These are phyloP conservation scores for Trichomonas vaginalis DNA, from an alignment of 208 protist genomes.

Conservation along the genomic window DNA sequence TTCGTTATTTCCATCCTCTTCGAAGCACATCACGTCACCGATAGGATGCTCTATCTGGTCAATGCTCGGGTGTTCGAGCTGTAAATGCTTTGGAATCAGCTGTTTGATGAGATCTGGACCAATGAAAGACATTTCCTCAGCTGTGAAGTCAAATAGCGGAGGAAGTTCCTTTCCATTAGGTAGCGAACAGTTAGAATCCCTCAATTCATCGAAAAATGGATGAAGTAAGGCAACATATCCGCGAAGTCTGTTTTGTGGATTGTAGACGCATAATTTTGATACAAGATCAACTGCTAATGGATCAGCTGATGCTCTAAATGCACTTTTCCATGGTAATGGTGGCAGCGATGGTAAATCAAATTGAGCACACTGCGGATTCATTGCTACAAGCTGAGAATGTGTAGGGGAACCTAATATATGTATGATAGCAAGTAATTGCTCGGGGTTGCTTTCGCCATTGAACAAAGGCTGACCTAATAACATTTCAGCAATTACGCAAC, in stretches of 20 bases:
- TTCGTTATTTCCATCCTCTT: not conserved
- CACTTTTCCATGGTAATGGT: slow-evolving; percentile 69
- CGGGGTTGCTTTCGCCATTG: slow-evolving; percentile 58
- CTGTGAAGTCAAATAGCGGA: slow-evolving; percentile 55
- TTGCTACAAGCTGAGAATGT: slow-evolving; percentile 59
- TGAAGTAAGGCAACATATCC: slow-evolving; percentile 64
- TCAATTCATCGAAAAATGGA: slow-evolving; percentile 91
- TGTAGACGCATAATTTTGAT: not conserved
- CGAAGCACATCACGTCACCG: not conserved
- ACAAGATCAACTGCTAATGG: slow-evolving; percentile 20
- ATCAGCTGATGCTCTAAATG: slow-evolving; percentile 24
- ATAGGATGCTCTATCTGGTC: not conserved
- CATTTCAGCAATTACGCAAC: slow-evolving; percentile 92
- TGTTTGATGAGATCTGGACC: not conserved
- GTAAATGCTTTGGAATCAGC: not conserved
- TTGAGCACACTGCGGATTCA: slow-evolving; percentile 73
- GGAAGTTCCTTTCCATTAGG: slow-evolving; percentile 43
- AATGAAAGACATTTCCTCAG: slow-evolving; percentile 27
- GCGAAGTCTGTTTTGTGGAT: slow-evolving; percentile 18
- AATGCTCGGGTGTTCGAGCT: not conserved
- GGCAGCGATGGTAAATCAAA: slow-evolving; percentile 84
- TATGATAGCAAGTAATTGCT: slow-evolving; percentile 81
- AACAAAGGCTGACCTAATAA: slow-evolving; percentile 85
- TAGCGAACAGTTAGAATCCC: slow-evolving; percentile 40
- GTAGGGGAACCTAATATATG: slow-evolving; percentile 62